These are phyloP conservation scores for Hanseniaspora occidentalis DNA, from an alignment of 805 yeast species.

Conservation along the genomic window DNA sequence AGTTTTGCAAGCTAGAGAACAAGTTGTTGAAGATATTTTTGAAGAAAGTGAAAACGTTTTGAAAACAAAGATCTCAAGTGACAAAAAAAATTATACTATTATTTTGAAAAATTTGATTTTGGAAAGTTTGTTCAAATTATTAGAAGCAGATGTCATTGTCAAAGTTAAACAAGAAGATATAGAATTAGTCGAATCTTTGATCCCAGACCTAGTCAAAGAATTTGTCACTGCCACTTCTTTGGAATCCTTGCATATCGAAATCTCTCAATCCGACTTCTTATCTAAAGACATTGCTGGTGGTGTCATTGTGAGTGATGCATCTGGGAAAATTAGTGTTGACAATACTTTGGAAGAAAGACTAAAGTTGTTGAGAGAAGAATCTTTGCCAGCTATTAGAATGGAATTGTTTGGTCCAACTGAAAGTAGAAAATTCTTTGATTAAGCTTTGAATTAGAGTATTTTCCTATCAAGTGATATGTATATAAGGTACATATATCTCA, in stretches of 20 bases:
- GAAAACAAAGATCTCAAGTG: slow-evolving; percentile 37
- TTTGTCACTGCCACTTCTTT: slow-evolving; percentile 53
- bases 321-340: slow-evolving; percentile 77
- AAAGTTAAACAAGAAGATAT: slow-evolving; percentile 34
- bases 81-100: slow-evolving; percentile 48
- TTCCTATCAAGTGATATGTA: too few species aligned
- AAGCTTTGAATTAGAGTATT: slow-evolving; percentile 10
- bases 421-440: slow-evolving; percentile 85
- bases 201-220: slow-evolving; percentile 45
- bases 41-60: slow-evolving; percentile 55
- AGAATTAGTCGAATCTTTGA: slow-evolving; percentile 28
- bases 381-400: slow-evolving; percentile 85
- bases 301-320: slow-evolving; percentile 51
- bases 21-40: slow-evolving; percentile 62
- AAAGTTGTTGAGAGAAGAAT: slow-evolving; percentile 63
- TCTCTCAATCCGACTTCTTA: slow-evolving; percentile 50
- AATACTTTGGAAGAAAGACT: slow-evolving; percentile 94
- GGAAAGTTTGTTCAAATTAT: slow-evolving; percentile 59
- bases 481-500: too few species aligned
- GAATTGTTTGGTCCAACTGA: slow-evolving; percentile 79
- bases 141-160: slow-evolving; percentile 57
- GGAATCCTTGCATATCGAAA: slow-evolving; percentile 34
- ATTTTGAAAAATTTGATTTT: slow-evolving; percentile 67
- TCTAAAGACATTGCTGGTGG: slow-evolving; percentile 71
- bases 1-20: slow-evolving; percentile 76